Evolutionary conservation across 805 yeast genomes (phyloP), one percentile per base, ranked within the genome.

Genomic region (Yamadazyma sp.): DNA sequence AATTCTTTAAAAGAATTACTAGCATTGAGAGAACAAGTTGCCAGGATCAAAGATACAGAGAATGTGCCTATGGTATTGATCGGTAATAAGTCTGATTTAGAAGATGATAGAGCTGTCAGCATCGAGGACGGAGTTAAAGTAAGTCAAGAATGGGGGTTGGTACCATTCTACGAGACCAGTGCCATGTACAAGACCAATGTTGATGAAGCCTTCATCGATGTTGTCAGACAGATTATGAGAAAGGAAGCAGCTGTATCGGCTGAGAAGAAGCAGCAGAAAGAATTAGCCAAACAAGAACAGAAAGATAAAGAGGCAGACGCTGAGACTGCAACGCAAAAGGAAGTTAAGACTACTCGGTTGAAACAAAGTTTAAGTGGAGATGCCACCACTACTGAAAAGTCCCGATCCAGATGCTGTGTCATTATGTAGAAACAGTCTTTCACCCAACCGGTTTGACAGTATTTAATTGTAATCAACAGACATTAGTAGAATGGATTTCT

Each of bases 161-260:
- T 86, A 2, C 96, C 96, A 16, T 91, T 90, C 53, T 87, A 88
- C 60, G 96, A 90, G 60, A 83, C 95, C 1, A 82, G 93, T 52
- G 98, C 99, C n/a, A 80, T 87, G 78, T 78, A 82, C 56, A 80
- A 83, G 59, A 81, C 88, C 48, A 87, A 88, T 54, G 95, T 91
- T 20, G 95, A 88, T 55, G 95, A 89, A 52, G 93, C 91, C 0
- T 93, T 90, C 52, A 73, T 82, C 23, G 95, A 86, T 57, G 84
- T 87, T 21, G 95, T 90, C 9, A 78, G 95, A 56, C 96, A 88
- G 54, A 87, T 90, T 41, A 86, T 84, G 75, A 73, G 89, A 49
- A 80, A 82, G 45, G 95, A 85, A 52, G 71, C 71, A 6, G 67
- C 66, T 28, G 56, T 58, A 30, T 61, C 61, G 32, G 71, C 68